Evolutionary conservation across 2,329 filamentous ascomycete species (phyloP).

Genomic region (Zasmidium citrigriseum): DNA sequence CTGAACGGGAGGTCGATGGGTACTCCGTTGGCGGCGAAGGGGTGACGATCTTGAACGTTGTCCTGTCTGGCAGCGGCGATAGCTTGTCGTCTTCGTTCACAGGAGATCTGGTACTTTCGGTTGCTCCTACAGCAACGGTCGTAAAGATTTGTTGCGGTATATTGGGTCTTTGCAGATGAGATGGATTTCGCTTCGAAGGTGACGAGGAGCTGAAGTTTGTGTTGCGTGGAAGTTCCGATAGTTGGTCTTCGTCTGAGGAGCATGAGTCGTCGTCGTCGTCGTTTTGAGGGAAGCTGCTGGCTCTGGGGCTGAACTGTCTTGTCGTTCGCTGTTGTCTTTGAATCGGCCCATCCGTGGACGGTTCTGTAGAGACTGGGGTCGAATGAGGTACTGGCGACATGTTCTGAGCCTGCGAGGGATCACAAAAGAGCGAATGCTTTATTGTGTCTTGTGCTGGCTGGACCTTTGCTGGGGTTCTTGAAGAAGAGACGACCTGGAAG

Average conservation of each 20-base stretch:
- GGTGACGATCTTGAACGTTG: slow-evolving; percentile 19
- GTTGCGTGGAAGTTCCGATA: slow-evolving; percentile 29
- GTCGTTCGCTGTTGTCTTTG: slow-evolving; percentile 18
- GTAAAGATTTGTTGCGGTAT: slow-evolving; percentile 13
- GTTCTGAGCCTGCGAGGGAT: slow-evolving; percentile 14
- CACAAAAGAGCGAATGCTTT: slow-evolving; percentile 34
- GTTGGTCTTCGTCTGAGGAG: slow-evolving; percentile 23
- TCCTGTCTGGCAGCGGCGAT: slow-evolving; percentile 28
- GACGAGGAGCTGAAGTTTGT: slow-evolving; percentile 22
- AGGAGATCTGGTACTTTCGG: slow-evolving; percentile 13
- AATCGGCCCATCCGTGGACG: slow-evolving; percentile 9
- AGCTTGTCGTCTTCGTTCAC: slow-evolving; percentile 24
- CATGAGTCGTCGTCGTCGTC: slow-evolving; percentile 1
- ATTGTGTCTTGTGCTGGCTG: slow-evolving; percentile 26
- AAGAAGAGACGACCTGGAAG: slow-evolving; percentile 26
- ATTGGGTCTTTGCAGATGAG: slow-evolving; percentile 15
- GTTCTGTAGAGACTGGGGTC: not conserved
- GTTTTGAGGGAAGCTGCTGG: slow-evolving; percentile 7
- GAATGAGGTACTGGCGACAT: slow-evolving; percentile 2
- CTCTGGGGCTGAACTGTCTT: slow-evolving; percentile 21
- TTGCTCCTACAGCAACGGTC: not conserved
- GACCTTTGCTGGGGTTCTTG: slow-evolving; percentile 18
- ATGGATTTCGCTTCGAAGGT: slow-evolving; percentile 15
- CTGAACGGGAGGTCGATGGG: slow-evolving; percentile 8
- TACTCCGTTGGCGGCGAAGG: slow-evolving; percentile 15